Percentiles rank a stretch among this genome's conserved stretches.
phyloP scores from a whole-genome alignment of 306 rosid genomes.

The Vachellia pachyceras region DNA sequence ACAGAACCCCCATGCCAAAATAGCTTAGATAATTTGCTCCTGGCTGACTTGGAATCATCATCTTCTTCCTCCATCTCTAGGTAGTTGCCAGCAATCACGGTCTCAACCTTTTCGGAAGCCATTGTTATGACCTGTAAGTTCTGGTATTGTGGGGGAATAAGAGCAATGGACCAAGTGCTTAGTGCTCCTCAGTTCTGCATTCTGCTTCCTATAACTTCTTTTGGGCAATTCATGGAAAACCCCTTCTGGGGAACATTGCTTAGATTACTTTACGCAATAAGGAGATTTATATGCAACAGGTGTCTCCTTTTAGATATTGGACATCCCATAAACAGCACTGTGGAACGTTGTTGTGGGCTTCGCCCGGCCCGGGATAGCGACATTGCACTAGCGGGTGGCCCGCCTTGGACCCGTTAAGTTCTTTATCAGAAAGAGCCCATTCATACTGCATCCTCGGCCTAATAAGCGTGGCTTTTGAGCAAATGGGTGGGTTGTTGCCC shows the following conservation, averaged over 20 bases:
- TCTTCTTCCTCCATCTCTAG: constrained; percentile 93
- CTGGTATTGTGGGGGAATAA: constrained; percentile 36
- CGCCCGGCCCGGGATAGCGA: constrained; percentile 64
- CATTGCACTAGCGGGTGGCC: constrained; percentile 90
- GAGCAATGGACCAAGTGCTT: constrained; percentile 48
- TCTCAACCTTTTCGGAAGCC: constrained; percentile 99
- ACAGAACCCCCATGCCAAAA: constrained; percentile 98
- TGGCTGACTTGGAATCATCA: constrained; percentile 55
- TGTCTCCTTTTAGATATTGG: neutral
- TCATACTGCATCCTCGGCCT: constrained; percentile 38
- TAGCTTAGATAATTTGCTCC: constrained; percentile 61
- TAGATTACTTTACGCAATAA: constrained; percentile 32
- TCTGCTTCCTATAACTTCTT: constrained; percentile 38
- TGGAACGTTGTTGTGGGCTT: neutral
- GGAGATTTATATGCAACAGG: neutral
- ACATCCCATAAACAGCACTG: neutral
- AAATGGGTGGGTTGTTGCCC: constrained; percentile 45
- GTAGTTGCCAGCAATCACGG: constrained; percentile 90
- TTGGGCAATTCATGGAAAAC: constrained; percentile 50
- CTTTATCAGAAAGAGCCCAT: constrained; percentile 42
- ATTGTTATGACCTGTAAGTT: constrained; percentile 48
- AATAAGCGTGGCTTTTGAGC: constrained; percentile 14
- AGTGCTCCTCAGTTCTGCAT: constrained; percentile 34
- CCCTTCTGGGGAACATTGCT: constrained; percentile 51
- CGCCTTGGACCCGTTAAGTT: constrained; percentile 40